Base-by-base conservation (phyloP, 140 eudicot genomes). In the Oenanthe javanica region DNA sequence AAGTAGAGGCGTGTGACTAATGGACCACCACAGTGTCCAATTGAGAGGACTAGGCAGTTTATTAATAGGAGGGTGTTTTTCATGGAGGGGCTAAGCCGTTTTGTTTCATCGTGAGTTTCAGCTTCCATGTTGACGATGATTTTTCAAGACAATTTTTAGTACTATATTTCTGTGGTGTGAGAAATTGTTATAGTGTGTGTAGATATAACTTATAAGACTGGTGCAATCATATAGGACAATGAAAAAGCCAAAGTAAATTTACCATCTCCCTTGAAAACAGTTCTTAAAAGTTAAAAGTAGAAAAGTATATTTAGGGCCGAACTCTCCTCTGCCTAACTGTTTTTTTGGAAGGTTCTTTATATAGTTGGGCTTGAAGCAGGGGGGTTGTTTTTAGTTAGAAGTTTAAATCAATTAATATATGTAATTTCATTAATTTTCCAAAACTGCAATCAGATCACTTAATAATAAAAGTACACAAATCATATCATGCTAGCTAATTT, bases 11-110 rank as follows among this genome's bases (percentile, higher is more conserved):
- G 71, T 36, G 71, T 63, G 40, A 63, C 40, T 63, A 63, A 63
- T 23, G 71, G 71, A 63, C 71, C 71, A 25, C 71, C 71, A 27
- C 71, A 63, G 71, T 63, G 71, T 11, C 71, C 71, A 1, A 63
- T 63, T 63, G 71, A 9, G 7, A 63, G 71, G 40, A 63, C 71
- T 25, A 63, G 11, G 71, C 71, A 63, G 71, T 63, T 63, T 63
- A 63, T 63, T 25, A 63, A 23, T 0, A 63, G 40, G 2, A 63
- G 38, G 13, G 40, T 25, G 71, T 63, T 63, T 6, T 63, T 23
- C 16, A 63, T 7, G 31, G 71, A 63, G 31, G 40, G 71, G 71
- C 71, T 63, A 25, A 63, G 71, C 40, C 18, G 25, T 63, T 23
- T 11, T 0, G 71, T 23, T 23, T 9, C 71, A 43, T 43, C 46